Conservation (phyloP, 352 stramenopile genomes). For the Phytopythium montanum region DNA sequence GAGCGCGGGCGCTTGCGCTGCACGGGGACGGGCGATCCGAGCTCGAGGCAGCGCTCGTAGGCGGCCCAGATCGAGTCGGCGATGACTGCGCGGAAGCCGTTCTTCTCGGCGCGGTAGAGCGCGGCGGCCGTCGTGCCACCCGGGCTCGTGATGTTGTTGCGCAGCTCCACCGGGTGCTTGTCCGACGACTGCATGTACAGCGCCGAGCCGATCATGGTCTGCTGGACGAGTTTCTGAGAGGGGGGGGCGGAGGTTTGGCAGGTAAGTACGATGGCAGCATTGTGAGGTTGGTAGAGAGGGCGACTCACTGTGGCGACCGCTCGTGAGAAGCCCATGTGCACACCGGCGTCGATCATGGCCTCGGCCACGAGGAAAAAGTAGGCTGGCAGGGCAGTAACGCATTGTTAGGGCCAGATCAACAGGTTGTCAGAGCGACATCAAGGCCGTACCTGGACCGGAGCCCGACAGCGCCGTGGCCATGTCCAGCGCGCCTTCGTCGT, state of each 20-base stretch:
- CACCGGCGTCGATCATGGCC: constrained; percentile 93
- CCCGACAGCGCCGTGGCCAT: constrained; percentile 94
- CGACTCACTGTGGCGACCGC: constrained; percentile 79
- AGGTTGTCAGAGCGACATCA: neutral
- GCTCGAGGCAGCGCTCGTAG: constrained; percentile 92
- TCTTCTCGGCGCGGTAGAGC: constrained; percentile 95
- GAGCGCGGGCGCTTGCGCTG: constrained; percentile 63
- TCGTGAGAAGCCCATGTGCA: constrained; percentile 95
- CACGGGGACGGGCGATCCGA: constrained; percentile 82
- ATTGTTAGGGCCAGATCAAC: neutral
- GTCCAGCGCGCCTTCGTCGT: constrained; percentile 93
- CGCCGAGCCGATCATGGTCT: constrained; percentile 92
- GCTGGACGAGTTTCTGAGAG: constrained; percentile 88
- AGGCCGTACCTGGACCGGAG: constrained; percentile 76
- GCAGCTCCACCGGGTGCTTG: constrained; percentile 88
- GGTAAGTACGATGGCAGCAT: no score
- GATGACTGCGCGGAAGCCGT: constrained; percentile 92
- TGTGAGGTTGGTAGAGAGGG: neutral
- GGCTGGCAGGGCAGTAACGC: constrained; percentile 27
- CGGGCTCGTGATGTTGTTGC: constrained; percentile 94
- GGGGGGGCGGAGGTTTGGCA: no score
- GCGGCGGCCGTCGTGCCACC: constrained; percentile 92
- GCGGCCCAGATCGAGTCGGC: constrained; percentile 95
- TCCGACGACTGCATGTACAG: constrained; percentile 92
- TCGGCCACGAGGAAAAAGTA: constrained; percentile 97